phyloP scores from a whole-genome alignment of 352 stramenopile species.

The Phytopythium vexans region DNA sequence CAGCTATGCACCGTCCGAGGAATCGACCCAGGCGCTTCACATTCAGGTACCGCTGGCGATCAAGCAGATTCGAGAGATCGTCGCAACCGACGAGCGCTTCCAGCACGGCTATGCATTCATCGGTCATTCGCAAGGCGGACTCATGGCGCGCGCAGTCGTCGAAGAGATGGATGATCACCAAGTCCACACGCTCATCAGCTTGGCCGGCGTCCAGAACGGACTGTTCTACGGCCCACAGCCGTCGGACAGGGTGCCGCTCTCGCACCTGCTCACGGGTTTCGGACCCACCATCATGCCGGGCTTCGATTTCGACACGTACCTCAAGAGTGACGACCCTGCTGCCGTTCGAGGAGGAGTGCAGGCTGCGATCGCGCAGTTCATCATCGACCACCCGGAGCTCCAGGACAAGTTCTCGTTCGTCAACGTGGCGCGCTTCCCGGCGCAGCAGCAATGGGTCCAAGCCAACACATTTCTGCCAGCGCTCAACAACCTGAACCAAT shows the following conservation, averaged over 20 bases:
- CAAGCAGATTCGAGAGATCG: constrained; percentile 33
- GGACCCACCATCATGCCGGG: constrained; percentile 23
- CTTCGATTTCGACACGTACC: constrained; percentile 33
- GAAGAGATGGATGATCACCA: constrained; percentile 61
- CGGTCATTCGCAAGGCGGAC: constrained; percentile 39
- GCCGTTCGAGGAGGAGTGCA: constrained; percentile 22
- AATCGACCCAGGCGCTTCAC: constrained; percentile 26
- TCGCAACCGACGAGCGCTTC: constrained; percentile 30
- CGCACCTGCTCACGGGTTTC: constrained; percentile 30
- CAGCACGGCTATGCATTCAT: constrained; percentile 46
- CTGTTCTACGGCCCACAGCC: constrained; percentile 47
- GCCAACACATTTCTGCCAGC: constrained; percentile 18
- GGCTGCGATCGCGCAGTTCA: constrained; percentile 21
- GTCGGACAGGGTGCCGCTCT: constrained; percentile 21
- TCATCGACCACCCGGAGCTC: constrained; percentile 24
- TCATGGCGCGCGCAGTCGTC: constrained; percentile 38
- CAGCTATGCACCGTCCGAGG: constrained; percentile 29
- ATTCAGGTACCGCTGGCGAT: constrained; percentile 41
- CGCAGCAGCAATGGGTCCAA: constrained; percentile 16
- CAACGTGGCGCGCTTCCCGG: constrained; percentile 34
- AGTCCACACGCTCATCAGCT: constrained; percentile 35
- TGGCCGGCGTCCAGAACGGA: constrained; percentile 45
- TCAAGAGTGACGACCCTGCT: neutral
- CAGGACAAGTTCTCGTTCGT: constrained; percentile 33
- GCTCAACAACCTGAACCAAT: constrained; percentile 15